phyloP scores from a whole-genome alignment of 2,329 filamentous ascomycete genomes.

The Diplodia corticola region DNA sequence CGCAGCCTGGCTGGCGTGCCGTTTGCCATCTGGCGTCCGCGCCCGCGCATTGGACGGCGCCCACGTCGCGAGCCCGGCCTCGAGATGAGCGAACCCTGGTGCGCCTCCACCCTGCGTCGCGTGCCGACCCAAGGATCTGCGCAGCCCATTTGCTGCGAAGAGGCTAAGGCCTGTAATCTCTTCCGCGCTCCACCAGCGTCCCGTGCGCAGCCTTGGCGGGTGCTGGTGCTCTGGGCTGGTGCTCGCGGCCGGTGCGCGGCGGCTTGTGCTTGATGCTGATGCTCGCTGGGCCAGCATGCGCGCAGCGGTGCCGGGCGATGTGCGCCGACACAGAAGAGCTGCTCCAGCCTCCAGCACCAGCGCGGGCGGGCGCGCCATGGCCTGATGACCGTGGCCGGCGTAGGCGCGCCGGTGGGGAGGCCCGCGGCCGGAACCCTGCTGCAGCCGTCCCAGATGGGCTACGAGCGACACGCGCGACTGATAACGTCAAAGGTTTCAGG shows the following conservation, averaged over 20 bases:
- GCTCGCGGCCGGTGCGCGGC: not conserved
- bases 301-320: not conserved
- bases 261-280: constrained; percentile 1
- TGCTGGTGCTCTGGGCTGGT: not conserved
- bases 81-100: constrained; percentile 2
- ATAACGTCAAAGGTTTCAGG: constrained; percentile 21
- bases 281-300: not conserved
- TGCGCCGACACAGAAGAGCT: not conserved
- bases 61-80: not conserved
- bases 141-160: constrained; percentile 10
- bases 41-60: not conserved
- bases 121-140: constrained; percentile 12
- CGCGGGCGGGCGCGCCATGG: not conserved
- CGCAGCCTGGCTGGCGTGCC: too few species aligned
- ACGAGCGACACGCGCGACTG: constrained; percentile 14
- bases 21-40: not conserved
- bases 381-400: not conserved
- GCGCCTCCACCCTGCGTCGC: constrained; percentile 6
- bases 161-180: constrained; percentile 9
- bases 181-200: constrained; percentile 8
- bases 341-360: not conserved
- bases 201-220: constrained; percentile 3
- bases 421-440: constrained; percentile 1
- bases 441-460: constrained; percentile 3
- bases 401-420: not conserved